These are phyloP conservation scores for Saprolegnia diclina DNA, from an alignment of 352 stramenopile species.

Conservation along the genomic window DNA sequence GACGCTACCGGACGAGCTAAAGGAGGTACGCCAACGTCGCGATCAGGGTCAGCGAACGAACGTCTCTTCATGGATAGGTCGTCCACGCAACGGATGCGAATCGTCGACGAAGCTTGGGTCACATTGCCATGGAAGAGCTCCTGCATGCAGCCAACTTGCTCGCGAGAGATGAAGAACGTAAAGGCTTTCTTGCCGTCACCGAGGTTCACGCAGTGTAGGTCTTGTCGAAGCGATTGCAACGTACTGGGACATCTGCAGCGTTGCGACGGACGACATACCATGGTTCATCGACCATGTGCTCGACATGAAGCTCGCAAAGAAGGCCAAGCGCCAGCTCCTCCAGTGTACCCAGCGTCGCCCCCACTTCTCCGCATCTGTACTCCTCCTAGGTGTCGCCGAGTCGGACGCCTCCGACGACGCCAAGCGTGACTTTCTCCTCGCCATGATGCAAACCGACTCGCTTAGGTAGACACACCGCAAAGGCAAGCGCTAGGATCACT, in stretches of 20 bases:
- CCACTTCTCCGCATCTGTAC: not conserved
- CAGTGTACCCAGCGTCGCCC: not conserved
- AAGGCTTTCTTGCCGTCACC: not conserved
- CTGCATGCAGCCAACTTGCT: not conserved
- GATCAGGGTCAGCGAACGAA: not conserved
- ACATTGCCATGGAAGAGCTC: conserved; percentile 19
- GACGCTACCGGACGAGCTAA: not conserved
- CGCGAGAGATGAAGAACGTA: not conserved
- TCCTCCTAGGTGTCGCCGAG: not conserved
- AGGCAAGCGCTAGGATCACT: not conserved
- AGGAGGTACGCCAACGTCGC: not conserved
- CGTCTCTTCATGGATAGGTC: not conserved
- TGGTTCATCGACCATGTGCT: conserved; percentile 8
- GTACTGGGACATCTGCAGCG: conserved; percentile 3
- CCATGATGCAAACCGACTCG: not conserved
- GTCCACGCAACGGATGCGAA: not conserved
- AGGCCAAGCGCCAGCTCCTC: not conserved
- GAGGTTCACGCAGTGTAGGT: not conserved
- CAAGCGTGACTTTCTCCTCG: conserved; percentile 7
- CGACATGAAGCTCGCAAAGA: conserved; percentile 5
- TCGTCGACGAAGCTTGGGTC: conserved; percentile 1
- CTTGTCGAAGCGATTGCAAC: not conserved
- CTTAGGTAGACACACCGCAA: not conserved
- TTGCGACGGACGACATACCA: not conserved
- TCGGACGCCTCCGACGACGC: not conserved